Evolutionary conservation across 176 grass and related monocot genomes (phyloP).

Genomic region (Ensete glaucum): DNA sequence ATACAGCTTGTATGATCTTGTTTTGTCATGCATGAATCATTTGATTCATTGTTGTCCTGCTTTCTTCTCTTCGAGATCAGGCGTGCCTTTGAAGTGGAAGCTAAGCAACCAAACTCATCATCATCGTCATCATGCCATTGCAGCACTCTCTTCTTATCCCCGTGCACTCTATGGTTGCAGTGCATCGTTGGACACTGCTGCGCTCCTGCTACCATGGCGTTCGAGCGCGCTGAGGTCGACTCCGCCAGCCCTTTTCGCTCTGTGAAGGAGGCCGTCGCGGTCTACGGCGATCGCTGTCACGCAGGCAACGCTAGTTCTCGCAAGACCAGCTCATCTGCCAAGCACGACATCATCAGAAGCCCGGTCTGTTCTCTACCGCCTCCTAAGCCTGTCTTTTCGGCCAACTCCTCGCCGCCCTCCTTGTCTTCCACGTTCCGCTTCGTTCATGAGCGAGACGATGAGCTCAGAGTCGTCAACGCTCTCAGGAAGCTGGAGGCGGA

Average conservation of each 20-base stretch:
- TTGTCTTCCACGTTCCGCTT: background rate
- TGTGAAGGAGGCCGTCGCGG: constrained; percentile 44
- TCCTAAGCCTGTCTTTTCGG: background rate
- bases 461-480: background rate
- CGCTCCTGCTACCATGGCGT: background rate
- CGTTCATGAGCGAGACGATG: background rate
- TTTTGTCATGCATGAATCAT: too few species aligned
- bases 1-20: too few species aligned
- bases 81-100: constrained; percentile 48
- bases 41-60: background rate
- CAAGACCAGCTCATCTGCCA: background rate
- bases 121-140: background rate
- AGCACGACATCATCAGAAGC: background rate
- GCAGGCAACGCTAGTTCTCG: constrained; percentile 5
- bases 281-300: constrained; percentile 24
- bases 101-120: constrained; percentile 35
- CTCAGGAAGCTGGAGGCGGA: constrained; percentile 42
- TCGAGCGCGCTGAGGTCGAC: constrained; percentile 35
- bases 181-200: background rate
- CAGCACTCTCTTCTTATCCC: constrained; percentile 24
- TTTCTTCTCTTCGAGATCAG: background rate
- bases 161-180: background rate
- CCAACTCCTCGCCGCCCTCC: background rate
- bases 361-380: constrained; percentile 10
- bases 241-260: constrained; percentile 47